These are phyloP conservation scores for Tritrichomonas musculus DNA, from an alignment of 208 protist genomes.

Conservation along the genomic window DNA sequence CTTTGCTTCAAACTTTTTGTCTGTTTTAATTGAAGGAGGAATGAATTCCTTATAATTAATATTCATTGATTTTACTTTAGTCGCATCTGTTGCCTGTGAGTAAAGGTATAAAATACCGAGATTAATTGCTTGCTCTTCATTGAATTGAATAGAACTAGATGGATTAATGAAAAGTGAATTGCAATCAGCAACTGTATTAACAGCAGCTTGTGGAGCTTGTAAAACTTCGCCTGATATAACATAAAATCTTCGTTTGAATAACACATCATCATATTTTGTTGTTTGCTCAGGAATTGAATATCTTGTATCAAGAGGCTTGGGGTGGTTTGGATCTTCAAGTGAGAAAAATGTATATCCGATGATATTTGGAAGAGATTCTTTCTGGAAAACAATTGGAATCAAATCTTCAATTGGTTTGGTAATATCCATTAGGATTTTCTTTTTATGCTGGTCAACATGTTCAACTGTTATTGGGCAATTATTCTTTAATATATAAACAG, in stretches of 20 bases:
- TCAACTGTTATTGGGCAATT: neutral
- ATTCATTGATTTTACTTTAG: neutral
- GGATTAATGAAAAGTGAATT: neutral
- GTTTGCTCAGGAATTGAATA: neutral
- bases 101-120: neutral
- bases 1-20: neutral
- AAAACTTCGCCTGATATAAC: constrained; percentile 5
- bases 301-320: neutral
- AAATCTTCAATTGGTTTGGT: neutral
- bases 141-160: neutral
- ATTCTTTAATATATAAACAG: neutral
- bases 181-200: neutral
- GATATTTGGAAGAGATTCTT: neutral
- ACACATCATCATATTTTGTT: neutral
- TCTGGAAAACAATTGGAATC: neutral
- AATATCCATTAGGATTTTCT: neutral
- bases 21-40: neutral
- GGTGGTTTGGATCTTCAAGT: neutral
- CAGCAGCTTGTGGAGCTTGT: neutral
- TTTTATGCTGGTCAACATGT: neutral
- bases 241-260: neutral
- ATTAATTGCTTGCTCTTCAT: neutral
- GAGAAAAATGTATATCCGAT: neutral
- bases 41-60: neutral
- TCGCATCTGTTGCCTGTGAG: neutral